Base-by-base conservation (phyloP, 129 eudicot genomes). In the Helianthus tuberosus region DNA sequence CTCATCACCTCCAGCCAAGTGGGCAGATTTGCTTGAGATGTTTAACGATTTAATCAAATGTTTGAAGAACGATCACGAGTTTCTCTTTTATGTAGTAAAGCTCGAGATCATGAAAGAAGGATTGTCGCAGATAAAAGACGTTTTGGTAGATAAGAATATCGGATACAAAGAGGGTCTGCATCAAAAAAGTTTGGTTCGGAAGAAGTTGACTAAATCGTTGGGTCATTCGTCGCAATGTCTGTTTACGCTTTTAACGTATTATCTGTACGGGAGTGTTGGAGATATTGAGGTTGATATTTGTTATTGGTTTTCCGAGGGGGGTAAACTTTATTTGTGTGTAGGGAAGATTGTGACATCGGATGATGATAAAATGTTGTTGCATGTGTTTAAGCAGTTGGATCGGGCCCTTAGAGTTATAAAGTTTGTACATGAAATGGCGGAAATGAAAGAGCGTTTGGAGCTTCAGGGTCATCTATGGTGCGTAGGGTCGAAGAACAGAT, bases 71-170 rank as follows among this genome's bases (percentile, higher is more conserved):
- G 93, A 86, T 70, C 76, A 83, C 3, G 86, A 74, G 52, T 71
- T 84, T 51, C 32, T 70, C 29, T 72, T 69, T 41, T 84, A 88
- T 80, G 89, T 88, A 20, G 16, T 74, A 50, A 90, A 91, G 79
- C 85, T 94, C 41, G 93, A 94, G 82, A 83, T 32, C 10, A 90
- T 94, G 98, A 94, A 88, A 87, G 96, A 88, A 90, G 98, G 98
- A 64, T 83, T 94, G 48, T 43, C 68, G 61, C 98, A 90, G 78
- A 88, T 94, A 35, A 88, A 82, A 79, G 98, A 94, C 69, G 85
- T 94, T 54, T 73, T 90, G 80, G 77, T 90, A 0, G 98, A 94
- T 69, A 90, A 81, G 81, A 89, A 83, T 71, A 85, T 90, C 35
- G 96, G 95, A 41, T 94, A 84, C 79, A 90, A 75, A 79, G 96